These are phyloP conservation scores for Pseudopyrenochaeta lycopersici DNA, from an alignment of 2,329 filamentous ascomycete genomes.

Conservation along the genomic window DNA sequence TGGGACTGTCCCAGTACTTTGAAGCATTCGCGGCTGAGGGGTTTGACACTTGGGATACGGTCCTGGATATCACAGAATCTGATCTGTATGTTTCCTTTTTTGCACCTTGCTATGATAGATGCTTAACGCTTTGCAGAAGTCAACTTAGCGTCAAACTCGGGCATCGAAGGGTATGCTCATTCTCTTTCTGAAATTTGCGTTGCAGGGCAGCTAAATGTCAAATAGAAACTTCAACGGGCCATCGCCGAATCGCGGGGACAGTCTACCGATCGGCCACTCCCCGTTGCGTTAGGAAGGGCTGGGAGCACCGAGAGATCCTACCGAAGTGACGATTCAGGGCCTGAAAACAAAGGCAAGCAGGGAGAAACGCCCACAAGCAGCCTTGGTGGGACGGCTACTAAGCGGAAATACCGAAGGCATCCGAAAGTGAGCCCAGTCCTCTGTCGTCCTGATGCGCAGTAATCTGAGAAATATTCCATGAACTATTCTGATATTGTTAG, in stretches of 20 bases:
- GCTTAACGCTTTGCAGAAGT: conserved; percentile 62
- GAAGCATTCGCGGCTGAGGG: conserved; percentile 77
- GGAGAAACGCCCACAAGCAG: conserved; percentile 50
- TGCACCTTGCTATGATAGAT: background rate
- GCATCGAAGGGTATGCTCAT: conserved; percentile 75
- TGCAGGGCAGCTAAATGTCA: conserved; percentile 5
- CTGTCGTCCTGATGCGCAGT: background rate
- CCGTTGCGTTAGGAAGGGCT: conserved; percentile 54
- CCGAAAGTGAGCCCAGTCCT: conserved; percentile 67
- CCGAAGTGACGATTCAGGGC: conserved; percentile 62
- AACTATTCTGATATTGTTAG: conserved; percentile 51
- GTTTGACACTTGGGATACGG: conserved; percentile 85
- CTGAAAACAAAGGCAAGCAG: conserved; percentile 59
- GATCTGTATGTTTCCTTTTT: conserved; percentile 69
- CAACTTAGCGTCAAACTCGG: conserved; percentile 80
- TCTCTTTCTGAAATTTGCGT: background rate
- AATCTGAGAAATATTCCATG: background rate
- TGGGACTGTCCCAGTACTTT: conserved; percentile 82
- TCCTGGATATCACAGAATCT: conserved; percentile 84
- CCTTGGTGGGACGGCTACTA: conserved; percentile 51
- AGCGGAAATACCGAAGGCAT: conserved; percentile 80
- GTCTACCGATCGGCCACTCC: conserved; percentile 48
- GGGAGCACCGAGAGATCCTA: conserved; percentile 64
- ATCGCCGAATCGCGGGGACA: conserved; percentile 77
- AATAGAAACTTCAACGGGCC: conserved; percentile 80